Evolutionary conservation across 148 eudicot genomes (phyloP), one percentile per base, ranked within the genome.

Genomic region (Limonium bicolor): DNA sequence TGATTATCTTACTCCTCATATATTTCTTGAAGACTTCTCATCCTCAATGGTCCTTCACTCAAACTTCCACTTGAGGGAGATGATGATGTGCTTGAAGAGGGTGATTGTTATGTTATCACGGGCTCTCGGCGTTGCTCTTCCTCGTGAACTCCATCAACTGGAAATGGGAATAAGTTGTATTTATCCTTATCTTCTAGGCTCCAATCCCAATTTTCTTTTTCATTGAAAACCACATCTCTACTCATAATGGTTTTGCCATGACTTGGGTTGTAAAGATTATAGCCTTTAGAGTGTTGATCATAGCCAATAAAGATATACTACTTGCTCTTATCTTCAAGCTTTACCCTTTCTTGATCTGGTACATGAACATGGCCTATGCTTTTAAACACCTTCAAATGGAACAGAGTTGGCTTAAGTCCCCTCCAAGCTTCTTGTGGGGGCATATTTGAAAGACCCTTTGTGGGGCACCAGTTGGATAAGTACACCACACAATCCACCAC

Each of bases 271-370:
- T 1, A 48, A 3, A 57, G 12, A 18, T 38, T 21, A 4, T 28
- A 38, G 4, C 39, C 32, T 27, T 57, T 29, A 0, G 14, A 4
- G n/a, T n/a, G n/a, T n/a, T n/a, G n/a, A n/a, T n/a, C n/a, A n/a
- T n/a, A n/a, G n/a, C n/a, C n/a, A n/a, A 57, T 41, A 5, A 57
- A 57, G 2, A 39, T 2, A 14, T 21, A 30, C 13, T 22, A 46
- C 6, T 48, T 23, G 21, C 32, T 37, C n/a, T 37, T 21, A 9
- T 56, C 53, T 6, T 46, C 53, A 4, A 38, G 55, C 9, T 58
- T 58, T 3, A 27, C 16, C 6, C 49, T 49, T 1, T 27, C 7
- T 17, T 39, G 33, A 20, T 48, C 26, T 4, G 11, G 20, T 5
- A 31, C 33, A 10, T 40, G 35, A 6, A 37, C 27, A 41, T 58